phyloP scores from a whole-genome alignment of 352 stramenopile genomes.

The Thraustochytrium sp. region DNA sequence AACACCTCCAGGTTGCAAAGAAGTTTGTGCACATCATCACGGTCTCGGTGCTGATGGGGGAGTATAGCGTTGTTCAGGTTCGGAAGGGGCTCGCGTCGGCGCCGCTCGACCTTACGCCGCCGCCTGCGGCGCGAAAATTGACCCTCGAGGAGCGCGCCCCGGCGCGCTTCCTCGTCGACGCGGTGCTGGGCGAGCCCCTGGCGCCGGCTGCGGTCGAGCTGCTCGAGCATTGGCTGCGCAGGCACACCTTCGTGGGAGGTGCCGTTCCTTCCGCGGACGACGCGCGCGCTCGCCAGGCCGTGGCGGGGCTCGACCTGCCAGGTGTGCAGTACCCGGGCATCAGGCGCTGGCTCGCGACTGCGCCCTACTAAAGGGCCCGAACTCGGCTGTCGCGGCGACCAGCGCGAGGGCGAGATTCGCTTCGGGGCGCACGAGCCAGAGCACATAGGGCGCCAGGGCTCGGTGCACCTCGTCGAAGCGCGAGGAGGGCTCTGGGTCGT shows the following conservation, averaged over 20 bases:
- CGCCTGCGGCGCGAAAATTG: not conserved
- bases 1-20: not conserved
- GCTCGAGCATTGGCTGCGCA: not conserved
- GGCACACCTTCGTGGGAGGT: not conserved
- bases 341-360: not conserved
- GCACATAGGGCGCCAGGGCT: not conserved
- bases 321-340: not conserved
- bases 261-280: not conserved
- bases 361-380: not conserved
- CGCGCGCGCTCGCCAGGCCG: not conserved
- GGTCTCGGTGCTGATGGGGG: not conserved
- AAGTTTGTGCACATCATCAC: conserved; percentile 9
- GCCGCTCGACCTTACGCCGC: not conserved
- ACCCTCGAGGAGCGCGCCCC: not conserved
- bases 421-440: not conserved
- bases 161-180: not conserved
- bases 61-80: not conserved
- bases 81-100: not conserved
- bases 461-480: not conserved
- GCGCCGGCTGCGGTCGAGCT: not conserved
- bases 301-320: not conserved
- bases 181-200: not conserved
- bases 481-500: not conserved
- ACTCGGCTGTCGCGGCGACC: not conserved
- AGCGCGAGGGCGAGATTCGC: not conserved